Conservation (phyloP, 202 grass and related monocot species). For the Saccharum hybrid region DNA sequence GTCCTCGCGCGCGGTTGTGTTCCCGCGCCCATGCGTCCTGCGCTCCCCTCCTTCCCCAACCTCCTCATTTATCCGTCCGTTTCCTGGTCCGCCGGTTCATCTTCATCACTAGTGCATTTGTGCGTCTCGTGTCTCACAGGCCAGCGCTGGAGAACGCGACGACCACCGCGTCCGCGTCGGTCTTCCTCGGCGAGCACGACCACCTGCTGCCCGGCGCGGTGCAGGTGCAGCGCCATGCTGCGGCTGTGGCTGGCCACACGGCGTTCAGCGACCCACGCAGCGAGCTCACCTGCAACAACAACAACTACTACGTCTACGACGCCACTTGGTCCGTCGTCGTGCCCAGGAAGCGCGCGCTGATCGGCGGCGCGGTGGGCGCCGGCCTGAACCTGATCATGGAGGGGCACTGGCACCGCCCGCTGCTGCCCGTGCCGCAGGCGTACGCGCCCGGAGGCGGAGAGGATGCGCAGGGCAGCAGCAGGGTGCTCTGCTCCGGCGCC, state of each 20-base stretch:
- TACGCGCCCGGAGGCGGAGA: background rate
- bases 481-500: constrained; percentile 36
- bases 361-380: background rate
- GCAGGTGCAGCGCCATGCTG: constrained; percentile 14
- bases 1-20: background rate
- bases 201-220: background rate
- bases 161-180: background rate
- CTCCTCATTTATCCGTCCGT: constrained; percentile 6
- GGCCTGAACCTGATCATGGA: constrained; percentile 27
- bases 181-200: constrained; percentile 23
- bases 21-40: constrained; percentile 6
- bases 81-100: background rate
- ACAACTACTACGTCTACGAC: no score
- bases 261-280: constrained; percentile 50
- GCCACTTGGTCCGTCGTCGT: constrained; percentile 1
- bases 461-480: background rate
- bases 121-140: constrained; percentile 18
- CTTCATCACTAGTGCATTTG: background rate
- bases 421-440: constrained; percentile 24
- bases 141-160: constrained; percentile 3
- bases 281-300: constrained; percentile 39
- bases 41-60: constrained; percentile 8
- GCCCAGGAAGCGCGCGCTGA: constrained; percentile 31
- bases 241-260: constrained; percentile 6
- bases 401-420: background rate